Base-by-base conservation (phyloP, 163 green algal genomes). In the Smithsoniella earleae region DNA sequence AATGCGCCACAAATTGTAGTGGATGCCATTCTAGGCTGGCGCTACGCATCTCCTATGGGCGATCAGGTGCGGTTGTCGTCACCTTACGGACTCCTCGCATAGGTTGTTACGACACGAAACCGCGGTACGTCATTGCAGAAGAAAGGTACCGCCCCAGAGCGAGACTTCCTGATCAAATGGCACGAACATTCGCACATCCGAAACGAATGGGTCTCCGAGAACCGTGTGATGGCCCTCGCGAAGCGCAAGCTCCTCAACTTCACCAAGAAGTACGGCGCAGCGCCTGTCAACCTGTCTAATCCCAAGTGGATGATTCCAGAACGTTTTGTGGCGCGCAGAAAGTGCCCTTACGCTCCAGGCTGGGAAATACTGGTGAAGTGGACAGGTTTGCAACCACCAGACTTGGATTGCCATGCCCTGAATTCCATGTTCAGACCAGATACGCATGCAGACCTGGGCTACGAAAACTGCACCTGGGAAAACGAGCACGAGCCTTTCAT, bases 341-440 rank as follows among this genome's bases (percentile, higher is more conserved):
- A 85, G 33, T 82, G 75, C 3, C 86, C 82, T 1, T 74, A 66
- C 34, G 84, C 77, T 5, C 90, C 90, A 2, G 89, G 90, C 33
- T 96, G 90, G 90, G 87, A 96, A 79, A 83, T 93, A 62, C 83
- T 96, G 65, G 81, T 93, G 52, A 92, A 92, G 79, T 96, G 90
- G 90, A 75, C 58, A 40, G 58, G 58, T 69, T 5, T n/a, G 58
- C 5, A 36, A 27, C n/a, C n/a, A n/a, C n/a, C n/a, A n/a, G n/a
- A n/a, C n/a, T n/a, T n/a, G n/a, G n/a, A n/a, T n/a, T n/a, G n/a
- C n/a, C n/a, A n/a, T n/a, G n/a, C n/a, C n/a, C n/a, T n/a, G n/a
- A n/a, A n/a, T n/a, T n/a, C n/a, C n/a, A n/a, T n/a, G n/a, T n/a
- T n/a, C n/a, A n/a, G n/a, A n/a, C n/a, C n/a, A n/a, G n/a, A n/a